Percentiles rank a stretch among this genome's conserved stretches.
These are phyloP conservation scores for Zoysia pacifica DNA, from an alignment of 176 grass and related monocot species.

Conservation along the genomic window DNA sequence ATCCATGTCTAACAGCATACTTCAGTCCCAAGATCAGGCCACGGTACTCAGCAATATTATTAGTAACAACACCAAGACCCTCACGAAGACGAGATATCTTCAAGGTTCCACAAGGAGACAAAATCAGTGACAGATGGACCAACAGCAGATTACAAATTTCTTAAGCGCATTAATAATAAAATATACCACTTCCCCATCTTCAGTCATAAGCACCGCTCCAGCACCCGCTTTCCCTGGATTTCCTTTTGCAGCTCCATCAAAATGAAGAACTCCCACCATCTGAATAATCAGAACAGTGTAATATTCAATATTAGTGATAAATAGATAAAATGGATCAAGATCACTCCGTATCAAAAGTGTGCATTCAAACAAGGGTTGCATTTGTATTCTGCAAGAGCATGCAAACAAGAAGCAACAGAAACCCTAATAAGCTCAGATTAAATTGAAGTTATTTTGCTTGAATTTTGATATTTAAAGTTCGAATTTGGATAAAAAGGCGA, in stretches of 20 bases:
- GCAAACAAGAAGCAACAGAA: background rate
- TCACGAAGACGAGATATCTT: conserved; percentile 76
- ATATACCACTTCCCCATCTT: conserved; percentile 76
- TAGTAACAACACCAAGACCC: conserved; percentile 75
- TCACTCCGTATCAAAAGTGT: background rate
- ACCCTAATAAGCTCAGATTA: no score
- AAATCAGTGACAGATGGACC: conserved; percentile 32
- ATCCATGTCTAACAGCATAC: conserved; percentile 66
- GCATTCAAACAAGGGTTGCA: background rate
- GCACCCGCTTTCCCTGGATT: conserved; percentile 89
- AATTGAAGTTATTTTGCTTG: background rate
- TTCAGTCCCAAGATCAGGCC: conserved; percentile 68
- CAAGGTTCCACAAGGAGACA: conserved; percentile 29
- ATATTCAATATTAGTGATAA: conserved; percentile 12
- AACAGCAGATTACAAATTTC: conserved; percentile 24
- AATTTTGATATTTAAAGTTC: background rate
- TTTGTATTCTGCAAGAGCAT: background rate
- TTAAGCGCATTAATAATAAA: conserved; percentile 18
- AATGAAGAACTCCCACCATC: conserved; percentile 70
- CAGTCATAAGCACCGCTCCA: conserved; percentile 72
- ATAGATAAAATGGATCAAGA: conserved; percentile 14
- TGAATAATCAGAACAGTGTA: conserved; percentile 39
- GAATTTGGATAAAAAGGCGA: background rate
- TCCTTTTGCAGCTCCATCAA: conserved; percentile 91
- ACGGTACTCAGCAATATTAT: conserved; percentile 86